A percentile compares a stretch with the other conserved stretches of the same genome.
phyloP scores from a whole-genome alignment of 169 alveolate genomes.

The Cryptosporidium parvum region DNA sequence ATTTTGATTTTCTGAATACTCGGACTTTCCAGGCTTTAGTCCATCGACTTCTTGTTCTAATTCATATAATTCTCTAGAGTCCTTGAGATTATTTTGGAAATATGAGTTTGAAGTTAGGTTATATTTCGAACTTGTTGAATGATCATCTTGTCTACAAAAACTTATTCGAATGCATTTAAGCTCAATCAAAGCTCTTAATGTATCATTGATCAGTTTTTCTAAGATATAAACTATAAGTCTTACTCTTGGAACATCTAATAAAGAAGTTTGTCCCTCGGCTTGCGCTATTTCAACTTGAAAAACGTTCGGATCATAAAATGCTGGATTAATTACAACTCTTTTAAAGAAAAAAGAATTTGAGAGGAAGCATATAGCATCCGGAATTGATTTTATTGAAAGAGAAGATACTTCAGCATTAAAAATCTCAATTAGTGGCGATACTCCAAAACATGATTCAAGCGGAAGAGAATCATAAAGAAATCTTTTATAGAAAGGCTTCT shows the following conservation, averaged over 20 bases:
- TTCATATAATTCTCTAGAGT: constrained; percentile 58
- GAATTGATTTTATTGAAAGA: constrained; percentile 89
- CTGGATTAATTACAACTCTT: constrained; percentile 83
- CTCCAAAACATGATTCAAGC: constrained; percentile 95
- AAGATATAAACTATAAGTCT: constrained; percentile 62
- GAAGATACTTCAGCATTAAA: constrained; percentile 98
- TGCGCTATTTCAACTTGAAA: constrained; percentile 68
- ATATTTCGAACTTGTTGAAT: background rate
- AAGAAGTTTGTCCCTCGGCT: constrained; percentile 36
- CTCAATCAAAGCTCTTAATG: constrained; percentile 54
- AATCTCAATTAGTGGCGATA: constrained; percentile 92
- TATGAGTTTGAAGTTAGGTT: background rate
- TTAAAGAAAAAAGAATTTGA: constrained; percentile 88
- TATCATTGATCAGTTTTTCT: constrained; percentile 68
- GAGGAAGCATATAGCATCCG: constrained; percentile 86
- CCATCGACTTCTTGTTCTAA: constrained; percentile 51
- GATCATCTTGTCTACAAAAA: background rate
- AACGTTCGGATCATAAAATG: constrained; percentile 80
- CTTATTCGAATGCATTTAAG: constrained; percentile 76
- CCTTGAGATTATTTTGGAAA: constrained; percentile 56
- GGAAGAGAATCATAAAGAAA: constrained; percentile 99
- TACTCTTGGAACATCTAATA: constrained; percentile 53
- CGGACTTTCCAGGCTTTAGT: constrained; percentile 28
- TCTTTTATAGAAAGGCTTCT: constrained; percentile 96
- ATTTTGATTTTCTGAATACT: background rate